Conservation (phyloP, 495 filamentous ascomycete species). For the Penicillium cinerascens region DNA sequence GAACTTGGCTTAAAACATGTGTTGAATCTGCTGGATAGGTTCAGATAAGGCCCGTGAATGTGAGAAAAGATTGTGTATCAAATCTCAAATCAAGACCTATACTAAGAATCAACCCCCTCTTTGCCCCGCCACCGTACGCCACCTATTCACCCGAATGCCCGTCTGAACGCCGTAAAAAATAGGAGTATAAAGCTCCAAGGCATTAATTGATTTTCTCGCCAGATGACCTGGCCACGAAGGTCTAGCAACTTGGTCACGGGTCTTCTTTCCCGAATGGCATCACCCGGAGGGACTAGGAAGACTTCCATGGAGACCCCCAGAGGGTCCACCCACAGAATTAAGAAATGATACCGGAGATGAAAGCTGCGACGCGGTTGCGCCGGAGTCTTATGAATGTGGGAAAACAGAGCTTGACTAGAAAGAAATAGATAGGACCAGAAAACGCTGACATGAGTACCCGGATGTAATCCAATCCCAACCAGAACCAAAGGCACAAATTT, state of each 20-base stretch:
- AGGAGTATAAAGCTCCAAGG: neutral
- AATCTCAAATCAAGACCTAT: neutral
- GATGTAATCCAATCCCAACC: neutral
- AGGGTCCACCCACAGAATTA: neutral
- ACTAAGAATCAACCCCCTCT: neutral
- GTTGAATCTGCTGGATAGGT: too few relatives aligned
- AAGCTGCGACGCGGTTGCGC: neutral
- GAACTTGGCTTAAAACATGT: too few relatives aligned
- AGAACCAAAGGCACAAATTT: neutral
- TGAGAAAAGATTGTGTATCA: neutral
- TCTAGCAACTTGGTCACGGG: neutral
- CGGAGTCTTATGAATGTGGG: neutral
- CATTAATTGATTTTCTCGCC: neutral
- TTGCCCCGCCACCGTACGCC: neutral
- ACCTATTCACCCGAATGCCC: neutral
- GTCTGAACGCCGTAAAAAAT: neutral
- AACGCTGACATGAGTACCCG: conserved; percentile 3
- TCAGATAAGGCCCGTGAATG: neutral
- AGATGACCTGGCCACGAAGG: neutral
- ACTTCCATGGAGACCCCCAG: neutral
- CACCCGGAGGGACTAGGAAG: neutral
- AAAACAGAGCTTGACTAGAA: neutral
- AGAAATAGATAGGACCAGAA: neutral
- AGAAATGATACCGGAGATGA: neutral
- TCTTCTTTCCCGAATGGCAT: neutral